Conservation (phyloP, 164 flowering plant genomes). For the Houttuynia cordata region DNA sequence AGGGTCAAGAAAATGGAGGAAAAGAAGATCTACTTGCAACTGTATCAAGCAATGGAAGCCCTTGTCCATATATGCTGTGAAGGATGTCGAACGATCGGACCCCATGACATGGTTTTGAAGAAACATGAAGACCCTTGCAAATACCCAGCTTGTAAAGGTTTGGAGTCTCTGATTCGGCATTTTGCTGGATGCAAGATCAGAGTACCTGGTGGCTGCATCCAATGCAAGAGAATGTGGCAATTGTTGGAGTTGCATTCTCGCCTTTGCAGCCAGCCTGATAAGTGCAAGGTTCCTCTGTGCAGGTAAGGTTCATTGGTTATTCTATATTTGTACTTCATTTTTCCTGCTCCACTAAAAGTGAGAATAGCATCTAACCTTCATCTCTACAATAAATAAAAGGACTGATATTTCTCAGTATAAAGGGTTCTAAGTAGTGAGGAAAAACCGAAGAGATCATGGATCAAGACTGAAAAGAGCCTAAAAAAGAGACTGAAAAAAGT, state of each 20-base stretch:
- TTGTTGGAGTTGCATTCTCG: constrained; percentile 68
- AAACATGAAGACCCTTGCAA: constrained; percentile 43
- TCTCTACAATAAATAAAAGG: too few relatives aligned
- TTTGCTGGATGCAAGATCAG: constrained; percentile 77
- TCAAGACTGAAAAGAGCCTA: too few relatives aligned
- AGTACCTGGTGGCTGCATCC: constrained; percentile 67
- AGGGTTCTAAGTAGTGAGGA: too few relatives aligned
- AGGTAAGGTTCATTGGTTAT: constrained; percentile 22
- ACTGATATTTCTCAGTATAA: too few relatives aligned
- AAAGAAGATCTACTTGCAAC: constrained; percentile 44
- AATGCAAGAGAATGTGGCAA: constrained; percentile 98
- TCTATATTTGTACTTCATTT: background rate
- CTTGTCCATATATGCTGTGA: constrained; percentile 82
- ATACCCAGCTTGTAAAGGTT: constrained; percentile 67
- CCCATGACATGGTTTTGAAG: constrained; percentile 51
- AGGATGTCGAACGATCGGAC: constrained; percentile 87
- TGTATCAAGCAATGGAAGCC: constrained; percentile 92
- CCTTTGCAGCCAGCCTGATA: constrained; percentile 38
- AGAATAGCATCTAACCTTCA: background rate
- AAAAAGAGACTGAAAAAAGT: too few relatives aligned
- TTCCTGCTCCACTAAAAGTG: background rate
- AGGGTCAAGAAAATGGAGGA: constrained; percentile 40
- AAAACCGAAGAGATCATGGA: too few relatives aligned
- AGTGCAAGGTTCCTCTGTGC: constrained; percentile 73
- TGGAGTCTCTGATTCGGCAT: constrained; percentile 72